Conservation (phyloP, 768 basidiomycete genomes). For the Calocybe cyanea region DNA sequence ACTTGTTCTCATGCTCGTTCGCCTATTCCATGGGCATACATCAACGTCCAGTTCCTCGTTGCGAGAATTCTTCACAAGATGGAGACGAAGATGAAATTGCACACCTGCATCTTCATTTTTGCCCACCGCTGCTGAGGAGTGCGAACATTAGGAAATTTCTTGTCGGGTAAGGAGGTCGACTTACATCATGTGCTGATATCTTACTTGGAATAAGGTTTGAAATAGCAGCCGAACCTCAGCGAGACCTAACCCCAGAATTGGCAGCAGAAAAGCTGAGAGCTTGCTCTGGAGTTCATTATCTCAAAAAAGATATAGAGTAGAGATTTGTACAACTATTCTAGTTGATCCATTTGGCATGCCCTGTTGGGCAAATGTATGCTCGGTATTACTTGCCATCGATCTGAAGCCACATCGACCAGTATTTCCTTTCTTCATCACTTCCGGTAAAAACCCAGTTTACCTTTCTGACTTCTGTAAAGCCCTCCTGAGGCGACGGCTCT, state of each 20-base stretch:
- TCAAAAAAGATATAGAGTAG: slow-evolving; percentile 18
- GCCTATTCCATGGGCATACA: slow-evolving; percentile 96
- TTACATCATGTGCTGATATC: slow-evolving; percentile 1
- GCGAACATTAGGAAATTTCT: slow-evolving; percentile 85
- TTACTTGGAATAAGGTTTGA: slow-evolving; percentile 57
- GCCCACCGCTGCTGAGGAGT: slow-evolving; percentile 79
- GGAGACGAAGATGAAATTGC: slow-evolving; percentile 53
- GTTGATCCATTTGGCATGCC: too few species aligned
- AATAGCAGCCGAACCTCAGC: slow-evolving; percentile 85
- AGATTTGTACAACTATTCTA: too few species aligned
- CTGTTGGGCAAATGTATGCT: too few species aligned
- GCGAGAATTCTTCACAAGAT: slow-evolving; percentile 18
- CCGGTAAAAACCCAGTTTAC: slow-evolving; percentile 85
- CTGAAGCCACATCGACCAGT: slow-evolving; percentile 88
- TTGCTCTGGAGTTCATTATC: slow-evolving; percentile 60
- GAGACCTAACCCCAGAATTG: slow-evolving; percentile 87
- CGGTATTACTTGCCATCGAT: slow-evolving; percentile 58
- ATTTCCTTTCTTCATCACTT: slow-evolving; percentile 58
- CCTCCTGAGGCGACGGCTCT: slow-evolving; percentile 64
- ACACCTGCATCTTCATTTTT: slow-evolving; percentile 85
- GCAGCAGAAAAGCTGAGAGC: slow-evolving; percentile 65
- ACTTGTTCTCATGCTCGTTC: slow-evolving; percentile 82
- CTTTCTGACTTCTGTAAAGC: slow-evolving; percentile 69
- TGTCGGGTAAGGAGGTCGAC: slow-evolving; percentile 60
- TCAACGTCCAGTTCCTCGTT: slow-evolving; percentile 64